Evolutionary conservation across 768 basidiomycete genomes (phyloP), one percentile per base, ranked within the genome.

Genomic region (Mycena leptocephala): DNA sequence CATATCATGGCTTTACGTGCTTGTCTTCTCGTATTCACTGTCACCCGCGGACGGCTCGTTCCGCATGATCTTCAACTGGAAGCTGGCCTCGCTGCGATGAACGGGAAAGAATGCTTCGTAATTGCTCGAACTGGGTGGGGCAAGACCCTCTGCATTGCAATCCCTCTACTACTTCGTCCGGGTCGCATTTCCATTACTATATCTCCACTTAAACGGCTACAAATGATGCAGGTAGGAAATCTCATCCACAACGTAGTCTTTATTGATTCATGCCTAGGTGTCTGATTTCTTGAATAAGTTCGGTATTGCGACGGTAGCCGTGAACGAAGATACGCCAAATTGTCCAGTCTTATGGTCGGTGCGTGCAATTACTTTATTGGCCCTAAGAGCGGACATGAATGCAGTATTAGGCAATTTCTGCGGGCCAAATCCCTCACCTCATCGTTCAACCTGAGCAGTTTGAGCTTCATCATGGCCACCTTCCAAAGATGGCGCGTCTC

Each of bases 271-370:
- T 59, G 0, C 7, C 16, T 5, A 72, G 70, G 70, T 64, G 11
- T n/a, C 18, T 0, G 62, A 72, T 5, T 72, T 72, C 14, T 8
- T 53, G 0, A 9, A 5, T 0, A 72, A 72, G 14, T 64, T 53
- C n/a, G 51, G 70, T 0, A 72, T 72, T n/a, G 2, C n/a, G 0
- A 72, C 70, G 1, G 37, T 72, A 2, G 70, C 33, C 7, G 28
- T 63, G 3, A 72, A 72, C 24, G 70, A 72, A 28, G 70, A 72
- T 28, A 72, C 70, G 0, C 61, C 62, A 2, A 63, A 72, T 56
- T 63, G 24, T 2, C 70, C 61, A 0, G 37, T 20, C 0, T 14
- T n/a, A n/a, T n/a, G n/a, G n/a, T n/a, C n/a, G n/a, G n/a, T n/a
- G n/a, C n/a, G n/a, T 72, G 7, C 64, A 51, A 62, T 18, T 9